Percentiles rank a stretch among this genome's conserved stretches.
Evolutionary conservation across 257 asterid genomes (phyloP).

Genomic region (Coffea eugenioides): DNA sequence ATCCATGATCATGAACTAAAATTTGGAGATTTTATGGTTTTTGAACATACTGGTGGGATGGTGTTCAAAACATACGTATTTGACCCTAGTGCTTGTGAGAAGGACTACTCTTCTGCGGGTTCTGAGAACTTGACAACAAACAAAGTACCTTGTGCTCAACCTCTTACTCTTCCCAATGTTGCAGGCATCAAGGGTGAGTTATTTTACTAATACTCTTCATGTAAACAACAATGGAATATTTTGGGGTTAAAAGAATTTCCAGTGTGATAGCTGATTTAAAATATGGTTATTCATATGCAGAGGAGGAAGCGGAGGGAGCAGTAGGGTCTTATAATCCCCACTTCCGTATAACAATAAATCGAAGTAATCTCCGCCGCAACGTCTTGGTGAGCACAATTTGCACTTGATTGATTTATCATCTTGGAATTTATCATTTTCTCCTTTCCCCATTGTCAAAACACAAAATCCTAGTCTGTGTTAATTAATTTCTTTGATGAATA

Average conservation of each 20-base stretch:
- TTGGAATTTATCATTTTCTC: background rate
- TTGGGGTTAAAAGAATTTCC: background rate
- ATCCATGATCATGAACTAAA: too few species aligned
- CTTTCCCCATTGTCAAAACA: background rate
- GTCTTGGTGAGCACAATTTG: background rate
- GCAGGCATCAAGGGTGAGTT: background rate
- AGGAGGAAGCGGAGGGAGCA: background rate
- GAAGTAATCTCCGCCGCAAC: background rate
- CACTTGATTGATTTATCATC: background rate
- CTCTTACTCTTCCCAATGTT: background rate
- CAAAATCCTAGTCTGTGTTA: too few species aligned
- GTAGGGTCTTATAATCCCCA: background rate
- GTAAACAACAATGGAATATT: too few species aligned
- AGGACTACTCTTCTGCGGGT: constrained; percentile 7
- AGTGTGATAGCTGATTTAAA: background rate
- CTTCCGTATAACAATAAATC: background rate
- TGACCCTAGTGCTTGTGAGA: constrained; percentile 23
- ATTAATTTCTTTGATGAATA: background rate
- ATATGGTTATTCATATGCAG: background rate
- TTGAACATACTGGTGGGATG: constrained; percentile 18
- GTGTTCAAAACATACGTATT: constrained; percentile 13
- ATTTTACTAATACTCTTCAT: too few species aligned
- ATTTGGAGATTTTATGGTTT: constrained; percentile 22
- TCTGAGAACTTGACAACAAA: background rate
- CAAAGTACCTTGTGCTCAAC: background rate